Evolutionary conservation across 2,329 filamentous ascomycete genomes (phyloP).

Genomic region (Colletotrichum siamense): DNA sequence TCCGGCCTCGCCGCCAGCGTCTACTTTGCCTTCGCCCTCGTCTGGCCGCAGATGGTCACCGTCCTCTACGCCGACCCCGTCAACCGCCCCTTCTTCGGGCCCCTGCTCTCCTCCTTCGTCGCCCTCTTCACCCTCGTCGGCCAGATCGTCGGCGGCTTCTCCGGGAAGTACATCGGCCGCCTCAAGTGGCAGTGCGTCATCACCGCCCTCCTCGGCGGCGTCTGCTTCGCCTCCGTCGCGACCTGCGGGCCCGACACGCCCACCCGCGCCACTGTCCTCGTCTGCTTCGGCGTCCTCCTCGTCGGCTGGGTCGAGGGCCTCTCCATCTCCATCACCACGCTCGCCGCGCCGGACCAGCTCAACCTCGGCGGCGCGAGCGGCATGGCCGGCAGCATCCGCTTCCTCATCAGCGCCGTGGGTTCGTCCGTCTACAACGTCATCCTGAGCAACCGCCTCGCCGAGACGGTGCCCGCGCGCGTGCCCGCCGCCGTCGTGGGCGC

Average conservation of each 20-base stretch:
- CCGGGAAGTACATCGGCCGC: constrained; percentile 31
- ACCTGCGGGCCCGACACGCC: constrained; percentile 32
- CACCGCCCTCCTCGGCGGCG: constrained; percentile 29
- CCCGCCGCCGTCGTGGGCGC: constrained; percentile 37
- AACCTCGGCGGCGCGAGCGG: constrained; percentile 39
- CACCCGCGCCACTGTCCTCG: constrained; percentile 29
- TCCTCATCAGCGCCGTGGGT: constrained; percentile 37
- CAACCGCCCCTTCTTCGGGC: constrained; percentile 24
- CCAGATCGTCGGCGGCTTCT: constrained; percentile 29
- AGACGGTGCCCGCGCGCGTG: constrained; percentile 34
- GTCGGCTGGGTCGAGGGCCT: constrained; percentile 40
- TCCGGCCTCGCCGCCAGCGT: constrained; percentile 39
- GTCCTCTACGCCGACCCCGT: constrained; percentile 32
- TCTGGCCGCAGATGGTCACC: constrained; percentile 40
- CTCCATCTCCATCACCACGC: constrained; percentile 38
- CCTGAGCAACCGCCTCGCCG: constrained; percentile 35
- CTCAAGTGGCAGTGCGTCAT: constrained; percentile 37
- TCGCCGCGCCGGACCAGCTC: constrained; percentile 36
- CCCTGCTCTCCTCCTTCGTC: constrained; percentile 31
- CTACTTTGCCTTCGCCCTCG: constrained; percentile 42
- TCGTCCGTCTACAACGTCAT: constrained; percentile 38
- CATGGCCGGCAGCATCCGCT: constrained; percentile 40
- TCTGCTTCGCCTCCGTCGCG: constrained; percentile 34
- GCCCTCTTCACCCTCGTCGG: constrained; percentile 32
- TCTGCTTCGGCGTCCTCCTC: constrained; percentile 36